Conservation (phyloP, 1,284 basidiomycete species). For the Pterulicium gracile region DNA sequence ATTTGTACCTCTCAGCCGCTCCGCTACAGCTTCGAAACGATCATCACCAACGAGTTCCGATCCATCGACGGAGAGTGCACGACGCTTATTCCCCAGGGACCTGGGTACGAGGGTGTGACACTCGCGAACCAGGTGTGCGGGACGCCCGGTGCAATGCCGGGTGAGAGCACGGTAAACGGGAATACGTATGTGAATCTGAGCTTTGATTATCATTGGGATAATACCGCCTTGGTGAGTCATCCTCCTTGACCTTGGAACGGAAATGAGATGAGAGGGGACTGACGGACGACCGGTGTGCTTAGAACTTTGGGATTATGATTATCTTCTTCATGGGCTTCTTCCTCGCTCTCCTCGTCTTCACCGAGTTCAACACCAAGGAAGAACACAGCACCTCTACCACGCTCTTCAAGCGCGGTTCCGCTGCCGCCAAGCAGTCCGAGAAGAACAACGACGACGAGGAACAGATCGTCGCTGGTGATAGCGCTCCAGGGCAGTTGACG, state of each 20-base stretch:
- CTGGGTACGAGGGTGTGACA: slow-evolving; percentile 29
- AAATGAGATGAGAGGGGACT: too few species aligned
- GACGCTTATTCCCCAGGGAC: slow-evolving; percentile 31
- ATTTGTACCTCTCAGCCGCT: slow-evolving; percentile 36
- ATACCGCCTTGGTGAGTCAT: slow-evolving; percentile 16
- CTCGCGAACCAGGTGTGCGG: slow-evolving; percentile 37
- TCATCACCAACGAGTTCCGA: slow-evolving; percentile 49
- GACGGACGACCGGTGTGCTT: slow-evolving; percentile 32
- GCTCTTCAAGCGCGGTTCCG: background rate
- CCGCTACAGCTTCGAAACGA: slow-evolving; percentile 38
- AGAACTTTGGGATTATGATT: slow-evolving; percentile 44
- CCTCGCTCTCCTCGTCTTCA: slow-evolving; percentile 28
- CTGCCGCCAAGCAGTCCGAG: background rate
- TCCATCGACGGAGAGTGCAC: slow-evolving; percentile 29
- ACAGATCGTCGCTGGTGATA: background rate
- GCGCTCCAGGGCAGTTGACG: background rate
- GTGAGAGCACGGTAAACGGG: slow-evolving; percentile 24
- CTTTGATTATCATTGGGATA: slow-evolving; percentile 39
- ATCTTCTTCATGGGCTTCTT: slow-evolving; percentile 38
- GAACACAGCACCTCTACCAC: background rate
- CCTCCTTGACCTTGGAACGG: too few species aligned
- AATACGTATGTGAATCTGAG: slow-evolving; percentile 33
- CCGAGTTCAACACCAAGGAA: background rate
- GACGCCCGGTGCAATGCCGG: slow-evolving; percentile 28
- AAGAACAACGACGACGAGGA: background rate